Evolutionary conservation across 257 asterid genomes (phyloP).

Genomic region (Gardenia jasminoides): DNA sequence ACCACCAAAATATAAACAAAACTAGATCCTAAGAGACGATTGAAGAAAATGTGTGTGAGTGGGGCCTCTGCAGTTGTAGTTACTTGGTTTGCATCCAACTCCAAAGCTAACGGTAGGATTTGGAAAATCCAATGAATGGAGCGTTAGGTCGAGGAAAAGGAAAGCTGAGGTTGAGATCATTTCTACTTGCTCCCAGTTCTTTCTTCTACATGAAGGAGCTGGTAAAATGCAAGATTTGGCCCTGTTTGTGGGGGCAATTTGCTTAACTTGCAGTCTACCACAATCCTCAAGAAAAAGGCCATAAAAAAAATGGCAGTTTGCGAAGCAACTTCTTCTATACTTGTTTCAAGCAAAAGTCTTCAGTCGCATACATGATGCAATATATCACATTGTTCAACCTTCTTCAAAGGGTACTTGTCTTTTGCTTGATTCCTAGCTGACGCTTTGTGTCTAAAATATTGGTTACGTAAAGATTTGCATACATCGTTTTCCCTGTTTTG

Average conservation of each 20-base stretch:
- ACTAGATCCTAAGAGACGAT: constrained; percentile 11
- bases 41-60: constrained; percentile 11
- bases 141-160: constrained; percentile 52
- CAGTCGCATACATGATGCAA: neutral
- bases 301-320: constrained; percentile 15
- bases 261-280: constrained; percentile 64
- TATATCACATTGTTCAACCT: neutral
- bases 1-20: constrained; percentile 27
- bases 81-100: constrained; percentile 38
- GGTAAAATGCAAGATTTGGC: constrained; percentile 20
- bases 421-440: constrained; percentile 1
- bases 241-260: constrained; percentile 45
- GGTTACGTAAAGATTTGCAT: neutral
- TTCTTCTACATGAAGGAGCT: constrained; percentile 52
- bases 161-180: constrained; percentile 37
- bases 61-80: constrained; percentile 30
- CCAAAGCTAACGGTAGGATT: constrained; percentile 45
- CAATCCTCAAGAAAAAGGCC: constrained; percentile 29
- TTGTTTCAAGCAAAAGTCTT: constrained; percentile 15
- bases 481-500: neutral
- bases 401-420: neutral
- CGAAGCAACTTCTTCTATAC: constrained; percentile 7
- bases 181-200: constrained; percentile 19
- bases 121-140: constrained; percentile 25
- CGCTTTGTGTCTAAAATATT: neutral